Conservation (phyloP, 768 basidiomycete genomes). For the Mycena chlorophos region DNA sequence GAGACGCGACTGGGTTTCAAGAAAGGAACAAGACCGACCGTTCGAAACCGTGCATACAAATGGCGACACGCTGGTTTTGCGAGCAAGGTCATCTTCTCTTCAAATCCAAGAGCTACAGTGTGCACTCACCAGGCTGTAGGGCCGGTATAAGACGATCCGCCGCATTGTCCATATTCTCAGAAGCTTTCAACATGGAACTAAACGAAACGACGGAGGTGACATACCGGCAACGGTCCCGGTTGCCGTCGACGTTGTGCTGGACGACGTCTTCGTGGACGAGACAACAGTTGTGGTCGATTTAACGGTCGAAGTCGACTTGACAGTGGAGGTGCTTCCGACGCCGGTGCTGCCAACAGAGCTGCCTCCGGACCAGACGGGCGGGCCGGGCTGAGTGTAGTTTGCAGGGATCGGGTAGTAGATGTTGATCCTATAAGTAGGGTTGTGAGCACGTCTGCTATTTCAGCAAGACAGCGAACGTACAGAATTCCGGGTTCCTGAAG, state of each 20-base stretch:
- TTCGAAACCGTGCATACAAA: background rate
- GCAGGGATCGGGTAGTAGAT: conserved; percentile 1
- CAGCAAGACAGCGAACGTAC: background rate
- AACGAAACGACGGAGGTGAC: background rate
- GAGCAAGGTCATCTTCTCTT: too few relatives aligned
- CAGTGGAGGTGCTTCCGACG: background rate
- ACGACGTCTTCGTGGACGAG: background rate
- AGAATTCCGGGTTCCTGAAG: conserved; percentile 22
- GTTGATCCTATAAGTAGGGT: background rate
- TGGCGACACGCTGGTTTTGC: background rate
- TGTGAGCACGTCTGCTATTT: background rate
- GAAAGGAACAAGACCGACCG: background rate
- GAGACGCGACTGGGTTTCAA: background rate
- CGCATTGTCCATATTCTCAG: conserved; percentile 7
- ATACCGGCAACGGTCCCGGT: background rate
- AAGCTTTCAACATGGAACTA: background rate
- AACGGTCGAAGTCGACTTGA: background rate
- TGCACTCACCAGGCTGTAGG: too few relatives aligned
- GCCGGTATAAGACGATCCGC: background rate
- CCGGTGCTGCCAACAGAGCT: background rate
- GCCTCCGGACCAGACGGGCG: conserved; percentile 12
- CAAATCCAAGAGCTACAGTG: too few relatives aligned
- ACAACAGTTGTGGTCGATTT: background rate
- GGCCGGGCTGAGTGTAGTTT: conserved; percentile 21
- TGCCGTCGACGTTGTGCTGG: too few relatives aligned